Evolutionary conservation across 2,329 filamentous ascomycete genomes (phyloP).

Genomic region (Alternaria sp.): DNA sequence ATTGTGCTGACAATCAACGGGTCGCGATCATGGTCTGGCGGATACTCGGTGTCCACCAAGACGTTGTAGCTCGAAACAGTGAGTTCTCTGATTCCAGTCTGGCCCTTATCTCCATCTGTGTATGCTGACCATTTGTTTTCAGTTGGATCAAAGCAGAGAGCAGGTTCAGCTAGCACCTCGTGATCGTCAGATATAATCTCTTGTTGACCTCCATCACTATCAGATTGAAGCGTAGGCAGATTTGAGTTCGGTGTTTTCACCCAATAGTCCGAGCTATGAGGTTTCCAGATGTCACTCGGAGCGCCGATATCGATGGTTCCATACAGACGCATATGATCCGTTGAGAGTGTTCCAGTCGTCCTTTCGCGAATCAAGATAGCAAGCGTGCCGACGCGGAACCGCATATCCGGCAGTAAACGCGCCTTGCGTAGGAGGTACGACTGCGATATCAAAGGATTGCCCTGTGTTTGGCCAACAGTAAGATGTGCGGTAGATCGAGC

Average conservation of each 20-base stretch:
- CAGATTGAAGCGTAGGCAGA: not conserved
- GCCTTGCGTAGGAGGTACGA: constrained; percentile 64
- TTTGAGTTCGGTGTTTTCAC: constrained; percentile 1
- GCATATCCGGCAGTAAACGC: constrained; percentile 56
- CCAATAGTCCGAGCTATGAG: constrained; percentile 25
- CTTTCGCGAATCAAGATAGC: constrained; percentile 63
- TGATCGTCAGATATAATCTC: constrained; percentile 14
- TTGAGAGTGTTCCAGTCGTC: constrained; percentile 30
- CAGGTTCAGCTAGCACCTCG: constrained; percentile 33
- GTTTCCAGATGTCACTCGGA: constrained; percentile 1
- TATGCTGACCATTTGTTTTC: constrained; percentile 33
- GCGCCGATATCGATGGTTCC: constrained; percentile 55
- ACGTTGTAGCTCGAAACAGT: constrained; percentile 56
- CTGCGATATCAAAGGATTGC: constrained; percentile 56
- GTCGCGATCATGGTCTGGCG: constrained; percentile 49
- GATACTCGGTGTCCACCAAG: constrained; percentile 51
- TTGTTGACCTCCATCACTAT: constrained; percentile 7
- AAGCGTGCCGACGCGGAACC: constrained; percentile 61
- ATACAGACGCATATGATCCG: constrained; percentile 66
- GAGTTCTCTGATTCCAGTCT: constrained; percentile 24
- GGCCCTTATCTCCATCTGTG: not conserved
- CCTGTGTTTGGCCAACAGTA: constrained; percentile 67
- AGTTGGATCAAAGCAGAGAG: constrained; percentile 41
- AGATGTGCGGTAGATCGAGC: constrained; percentile 58
- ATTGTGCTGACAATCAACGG: constrained; percentile 48